phyloP scores from a whole-genome alignment of 2,329 filamentous ascomycete species.

The Fusarium cicatricum region DNA sequence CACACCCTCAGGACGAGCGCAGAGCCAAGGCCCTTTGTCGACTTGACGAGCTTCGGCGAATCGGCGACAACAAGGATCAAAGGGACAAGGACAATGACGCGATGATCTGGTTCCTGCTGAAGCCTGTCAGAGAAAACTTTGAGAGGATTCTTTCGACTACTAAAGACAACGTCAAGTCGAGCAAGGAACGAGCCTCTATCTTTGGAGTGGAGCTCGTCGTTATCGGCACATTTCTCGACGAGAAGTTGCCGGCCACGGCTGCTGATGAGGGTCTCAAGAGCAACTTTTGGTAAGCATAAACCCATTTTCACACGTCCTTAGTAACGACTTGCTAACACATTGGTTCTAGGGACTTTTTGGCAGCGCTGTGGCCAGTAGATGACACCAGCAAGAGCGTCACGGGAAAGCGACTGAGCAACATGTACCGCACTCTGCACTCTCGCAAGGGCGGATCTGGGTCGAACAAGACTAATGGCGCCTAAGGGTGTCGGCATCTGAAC shows the following conservation, averaged over 20 bases:
- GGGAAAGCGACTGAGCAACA: constrained; percentile 54
- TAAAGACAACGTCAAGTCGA: constrained; percentile 68
- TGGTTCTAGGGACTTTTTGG: constrained; percentile 53
- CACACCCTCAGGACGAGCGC: constrained; percentile 51
- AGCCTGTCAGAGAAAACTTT: constrained; percentile 68
- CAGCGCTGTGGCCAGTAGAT: constrained; percentile 57
- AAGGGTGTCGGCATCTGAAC: constrained; percentile 33
- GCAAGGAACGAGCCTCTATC: constrained; percentile 67
- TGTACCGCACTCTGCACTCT: constrained; percentile 53
- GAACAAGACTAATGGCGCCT: constrained; percentile 46
- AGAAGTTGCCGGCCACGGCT: constrained; percentile 52
- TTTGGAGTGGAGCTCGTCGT: constrained; percentile 68
- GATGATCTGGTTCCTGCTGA: constrained; percentile 60
- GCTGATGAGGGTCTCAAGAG: constrained; percentile 55
- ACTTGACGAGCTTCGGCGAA: constrained; percentile 54
- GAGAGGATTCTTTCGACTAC: constrained; percentile 67
- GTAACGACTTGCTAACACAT: constrained; percentile 28
- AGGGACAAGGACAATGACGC: constrained; percentile 55
- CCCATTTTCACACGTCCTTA: not conserved
- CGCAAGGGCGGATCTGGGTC: constrained; percentile 44
- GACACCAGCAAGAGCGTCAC: constrained; percentile 55
- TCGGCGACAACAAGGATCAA: constrained; percentile 60
- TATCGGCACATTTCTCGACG: constrained; percentile 69
- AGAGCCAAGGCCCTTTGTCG: constrained; percentile 52
- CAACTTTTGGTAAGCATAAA: constrained; percentile 58